Percentiles rank a stretch among this genome's conserved stretches.
Evolutionary conservation across 106 monocot species (phyloP).

Genomic region (Triglochin maritima): DNA sequence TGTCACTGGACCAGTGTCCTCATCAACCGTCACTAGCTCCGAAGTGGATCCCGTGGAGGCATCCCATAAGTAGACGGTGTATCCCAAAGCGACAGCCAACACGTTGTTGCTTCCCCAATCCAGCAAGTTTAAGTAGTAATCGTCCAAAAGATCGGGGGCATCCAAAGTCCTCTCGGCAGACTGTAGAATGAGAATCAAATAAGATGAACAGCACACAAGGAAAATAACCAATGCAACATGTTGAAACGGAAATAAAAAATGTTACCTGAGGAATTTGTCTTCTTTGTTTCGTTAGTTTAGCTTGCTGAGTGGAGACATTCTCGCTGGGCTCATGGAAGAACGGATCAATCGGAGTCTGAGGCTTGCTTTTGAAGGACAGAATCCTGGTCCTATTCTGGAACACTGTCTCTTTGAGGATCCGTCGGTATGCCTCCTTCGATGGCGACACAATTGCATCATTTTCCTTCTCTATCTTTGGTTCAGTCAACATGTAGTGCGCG

Average conservation of each 20-base stretch:
- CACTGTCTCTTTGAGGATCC: slow-evolving; percentile 1
- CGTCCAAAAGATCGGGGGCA: slow-evolving; percentile 10
- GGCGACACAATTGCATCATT: neutral
- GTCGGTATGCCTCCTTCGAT: slow-evolving; percentile 9
- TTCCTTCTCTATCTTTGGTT: slow-evolving; percentile 7
- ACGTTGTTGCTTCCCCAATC: slow-evolving; percentile 16
- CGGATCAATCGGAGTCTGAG: neutral
- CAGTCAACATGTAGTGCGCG: slow-evolving; percentile 6
- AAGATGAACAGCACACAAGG: neutral
- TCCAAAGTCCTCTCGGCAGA: slow-evolving; percentile 6
- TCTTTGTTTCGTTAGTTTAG: neutral
- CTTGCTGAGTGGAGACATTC: neutral
- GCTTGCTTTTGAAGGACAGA: slow-evolving; percentile 12
- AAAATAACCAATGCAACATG: neutral
- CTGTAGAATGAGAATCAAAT: neutral
- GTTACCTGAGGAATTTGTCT: neutral
- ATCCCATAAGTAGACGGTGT: slow-evolving; percentile 10
- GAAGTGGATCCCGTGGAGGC: slow-evolving; percentile 7
- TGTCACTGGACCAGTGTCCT: slow-evolving; percentile 6
- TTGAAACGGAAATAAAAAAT: neutral
- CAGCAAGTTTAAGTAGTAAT: slow-evolving; percentile 5
- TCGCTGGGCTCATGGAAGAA: neutral
- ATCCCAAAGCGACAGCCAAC: slow-evolving; percentile 4
- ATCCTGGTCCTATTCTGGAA: slow-evolving; percentile 6
- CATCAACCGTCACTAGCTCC: slow-evolving; percentile 8